Evolutionary conservation across 768 basidiomycete genomes (phyloP), one percentile per base, ranked within the genome.

Genomic region (Suillus sp.): DNA sequence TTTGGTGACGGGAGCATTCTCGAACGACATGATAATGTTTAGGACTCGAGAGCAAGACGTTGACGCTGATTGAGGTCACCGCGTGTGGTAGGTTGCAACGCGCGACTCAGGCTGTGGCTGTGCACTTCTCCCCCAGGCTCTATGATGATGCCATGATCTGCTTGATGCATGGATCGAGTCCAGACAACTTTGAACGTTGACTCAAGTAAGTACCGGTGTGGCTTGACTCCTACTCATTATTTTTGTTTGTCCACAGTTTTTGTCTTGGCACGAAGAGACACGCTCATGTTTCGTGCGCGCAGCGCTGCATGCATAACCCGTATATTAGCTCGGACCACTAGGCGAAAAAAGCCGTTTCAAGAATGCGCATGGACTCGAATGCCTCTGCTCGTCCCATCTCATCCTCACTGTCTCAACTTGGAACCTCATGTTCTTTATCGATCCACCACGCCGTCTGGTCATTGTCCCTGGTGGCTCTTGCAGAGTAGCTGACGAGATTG

Each of bases 1-100:
- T 84, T 94, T 93, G 3, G 91, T 86, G 42, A 94, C 87, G n/a
- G 87, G 80, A 34, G 92, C 92, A 83, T 93, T 79, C 71, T 92
- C 89, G 70, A 93, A 92, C 30, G 91, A 91, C 91, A 91, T 91
- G 62, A 22, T 40, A 5, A 16, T 18, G 51, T 13, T 53, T 20
- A n/a, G 51, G 32, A 34, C 5, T 61, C 18, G 14, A 38, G 53
- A 57, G 51, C 22, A 61, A 54, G n/a, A 32, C 20, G 20, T 8
- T 53, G 25, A 20, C 13, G 50, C n/a, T 35, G 60, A n/a, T 5
- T 16, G 55, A 35, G 47, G 47, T 48, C 45, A 22, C 45, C 5
- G 22, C 2, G 47, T 25, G 10, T 13, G 25, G 35, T 5, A 8
- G 11, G 32, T 60, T 43, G 22, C 16, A 42, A 37, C 25, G 4